Base-by-base conservation (phyloP, 208 protist genomes). In the Crithidia sp. region DNA sequence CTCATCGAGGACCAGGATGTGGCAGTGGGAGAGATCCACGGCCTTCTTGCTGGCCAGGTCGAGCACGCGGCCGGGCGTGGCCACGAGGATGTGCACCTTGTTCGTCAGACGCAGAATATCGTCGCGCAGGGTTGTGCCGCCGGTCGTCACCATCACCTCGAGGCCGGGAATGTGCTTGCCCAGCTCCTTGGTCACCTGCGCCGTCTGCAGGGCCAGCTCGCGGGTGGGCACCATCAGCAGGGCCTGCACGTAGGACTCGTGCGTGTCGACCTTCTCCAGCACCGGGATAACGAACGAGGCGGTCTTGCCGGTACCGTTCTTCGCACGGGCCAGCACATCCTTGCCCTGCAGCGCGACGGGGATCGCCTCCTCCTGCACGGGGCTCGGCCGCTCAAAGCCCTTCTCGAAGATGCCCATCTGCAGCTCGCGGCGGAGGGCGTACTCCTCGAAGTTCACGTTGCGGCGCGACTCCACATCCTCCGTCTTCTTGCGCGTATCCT, bases 301-400 rank as follows among this genome's bases (percentile, higher is more conserved):
- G 3, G 99, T 99, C 89, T 99, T 99, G 68, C 99, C 99, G 8
- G 99, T 99, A 45, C 99, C 98, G 84, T 99, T 99, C 89, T 99
- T 99, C 40, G 99, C 99, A 77, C 99, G 93, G 14, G 98, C 99
- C 54, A 99, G 90, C 60, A 99, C 96, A 77, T 99, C 98, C 67
- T 89, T 89, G 17, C 98, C 98, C 49, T 97, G 91, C 2, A 99
- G 88, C 2, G 97, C 98, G 40, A 99, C 91, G 16, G 98, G 98
- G 67, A 99, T 99, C 28, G 95, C 96, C 79, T 99, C 95, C 83
- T 99, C 98, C 87, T 99, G 99, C 77, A 99, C 98, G 4, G 98
- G 98, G 50, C 97, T 99, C 17, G 99, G 98, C 37, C 91, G 89
- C 79, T 99, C 98, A 69, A 98, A 99, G 44, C 99, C 99, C 77